phyloP scores from a whole-genome alignment of 2,329 filamentous ascomycete genomes.

The Helotiales sp. region DNA sequence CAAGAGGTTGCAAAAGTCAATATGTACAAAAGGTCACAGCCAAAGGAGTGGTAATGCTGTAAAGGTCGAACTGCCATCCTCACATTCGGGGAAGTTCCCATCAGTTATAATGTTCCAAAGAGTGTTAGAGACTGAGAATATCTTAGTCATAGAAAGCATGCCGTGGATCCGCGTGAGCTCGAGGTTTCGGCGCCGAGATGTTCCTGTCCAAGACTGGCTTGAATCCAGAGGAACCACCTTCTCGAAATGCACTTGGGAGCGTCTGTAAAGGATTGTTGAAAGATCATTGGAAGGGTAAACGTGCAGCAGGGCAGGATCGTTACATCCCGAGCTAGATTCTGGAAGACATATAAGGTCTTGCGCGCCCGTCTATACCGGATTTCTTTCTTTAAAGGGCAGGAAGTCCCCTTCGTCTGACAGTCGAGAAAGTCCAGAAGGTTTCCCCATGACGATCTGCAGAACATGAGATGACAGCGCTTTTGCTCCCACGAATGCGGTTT shows the following conservation, averaged over 20 bases:
- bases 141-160: constrained; percentile 7
- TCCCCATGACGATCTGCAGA: not conserved
- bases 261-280: no score
- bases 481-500: constrained; percentile 4
- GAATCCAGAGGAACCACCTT: not conserved
- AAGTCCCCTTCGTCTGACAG: not conserved
- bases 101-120: constrained; percentile 4
- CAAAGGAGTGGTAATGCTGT: constrained; percentile 8
- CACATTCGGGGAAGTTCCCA: not conserved
- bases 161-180: constrained; percentile 2
- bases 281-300: not conserved
- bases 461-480: not conserved
- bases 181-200: constrained; percentile 8
- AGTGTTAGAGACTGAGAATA: not conserved
- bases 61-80: constrained; percentile 6
- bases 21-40: not conserved
- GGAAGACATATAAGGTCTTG: not conserved
- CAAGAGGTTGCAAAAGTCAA: not conserved
- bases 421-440: not conserved
- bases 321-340: not conserved
- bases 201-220: not conserved
- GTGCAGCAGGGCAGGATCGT: not conserved
- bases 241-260: not conserved
- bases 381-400: not conserved
- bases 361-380: not conserved